Evolutionary conservation across 2,329 filamentous ascomycete species (phyloP).

Genomic region (Elsinoe necatrix): DNA sequence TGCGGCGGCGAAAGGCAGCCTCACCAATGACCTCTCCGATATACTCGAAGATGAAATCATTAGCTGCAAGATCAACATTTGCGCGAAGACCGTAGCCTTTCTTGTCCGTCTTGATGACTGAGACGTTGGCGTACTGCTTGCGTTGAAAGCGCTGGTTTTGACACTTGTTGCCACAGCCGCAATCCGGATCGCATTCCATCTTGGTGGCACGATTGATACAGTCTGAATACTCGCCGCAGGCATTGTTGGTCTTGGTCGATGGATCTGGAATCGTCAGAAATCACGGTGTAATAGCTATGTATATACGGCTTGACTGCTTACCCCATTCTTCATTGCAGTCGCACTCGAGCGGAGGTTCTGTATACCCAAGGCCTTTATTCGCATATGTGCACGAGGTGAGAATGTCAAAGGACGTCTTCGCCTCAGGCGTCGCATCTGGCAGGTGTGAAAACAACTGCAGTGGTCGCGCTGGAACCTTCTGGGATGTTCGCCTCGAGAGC

Average conservation of each 20-base stretch:
- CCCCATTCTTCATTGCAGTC: constrained; percentile 93
- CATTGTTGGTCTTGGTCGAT: constrained; percentile 55
- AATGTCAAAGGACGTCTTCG: constrained; percentile 66
- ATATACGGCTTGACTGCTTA: constrained; percentile 45
- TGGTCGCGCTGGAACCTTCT: constrained; percentile 57
- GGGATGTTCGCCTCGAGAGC: constrained; percentile 62
- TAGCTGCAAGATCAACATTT: constrained; percentile 63
- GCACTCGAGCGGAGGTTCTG: constrained; percentile 89
- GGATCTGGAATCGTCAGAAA: constrained; percentile 39
- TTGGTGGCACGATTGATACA: constrained; percentile 98
- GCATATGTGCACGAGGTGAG: constrained; percentile 84
- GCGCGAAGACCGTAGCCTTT: constrained; percentile 90
- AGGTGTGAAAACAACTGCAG: constrained; percentile 63
- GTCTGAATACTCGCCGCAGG: constrained; percentile 92
- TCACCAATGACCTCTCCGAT: constrained; percentile 98
- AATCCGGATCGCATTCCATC: constrained; percentile 86
- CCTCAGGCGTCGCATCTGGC: constrained; percentile 69
- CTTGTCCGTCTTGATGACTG: constrained; percentile 95
- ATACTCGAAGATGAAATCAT: constrained; percentile 97
- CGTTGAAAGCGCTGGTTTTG: constrained; percentile 93
- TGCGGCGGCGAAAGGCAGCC: constrained; percentile 75
- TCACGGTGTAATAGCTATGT: background rate
- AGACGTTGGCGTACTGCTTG: constrained; percentile 80
- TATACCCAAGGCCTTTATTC: constrained; percentile 81
- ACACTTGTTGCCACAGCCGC: constrained; percentile 78